phyloP scores from a whole-genome alignment of 169 alveolate genomes.

The Babesia gibsoni region DNA sequence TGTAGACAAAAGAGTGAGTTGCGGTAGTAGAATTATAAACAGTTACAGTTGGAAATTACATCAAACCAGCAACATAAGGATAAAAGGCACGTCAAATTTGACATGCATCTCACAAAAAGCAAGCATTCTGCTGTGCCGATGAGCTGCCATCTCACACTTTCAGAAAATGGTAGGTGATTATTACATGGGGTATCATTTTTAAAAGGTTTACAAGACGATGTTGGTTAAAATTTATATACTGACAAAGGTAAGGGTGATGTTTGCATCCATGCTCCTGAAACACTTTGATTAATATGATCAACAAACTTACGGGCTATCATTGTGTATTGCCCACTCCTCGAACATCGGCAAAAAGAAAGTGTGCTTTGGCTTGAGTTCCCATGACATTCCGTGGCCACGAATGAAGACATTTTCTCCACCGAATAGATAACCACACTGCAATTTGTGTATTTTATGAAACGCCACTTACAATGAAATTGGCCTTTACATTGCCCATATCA shows the following conservation, averaged over 20 bases:
- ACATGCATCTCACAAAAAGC: slow-evolving; percentile 7
- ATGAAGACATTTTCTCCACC: slow-evolving; percentile 32
- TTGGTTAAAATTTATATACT: slow-evolving; percentile 10
- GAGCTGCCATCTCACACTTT: not conserved
- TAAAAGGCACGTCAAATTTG: not conserved
- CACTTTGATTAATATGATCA: not conserved
- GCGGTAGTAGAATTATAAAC: not conserved
- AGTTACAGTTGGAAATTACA: not conserved
- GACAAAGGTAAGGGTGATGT: slow-evolving; percentile 25
- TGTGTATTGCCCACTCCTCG: slow-evolving; percentile 52
- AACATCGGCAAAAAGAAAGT: slow-evolving; percentile 44
- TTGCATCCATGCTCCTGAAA: slow-evolving; percentile 25
- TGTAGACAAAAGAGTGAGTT: slow-evolving; percentile 23
- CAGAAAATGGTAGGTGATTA: not conserved
- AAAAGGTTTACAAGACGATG: not conserved
- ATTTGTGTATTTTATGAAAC: not conserved
- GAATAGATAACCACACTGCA: slow-evolving; percentile 54
- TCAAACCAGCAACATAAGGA: not conserved
- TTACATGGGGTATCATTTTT: not conserved
- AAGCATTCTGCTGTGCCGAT: not conserved
- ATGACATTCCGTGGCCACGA: slow-evolving; percentile 14
- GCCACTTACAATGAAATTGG: slow-evolving; percentile 46
- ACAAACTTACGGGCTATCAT: slow-evolving; percentile 23
- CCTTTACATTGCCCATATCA: slow-evolving; percentile 41
- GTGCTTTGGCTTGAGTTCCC: slow-evolving; percentile 11